A percentile compares a stretch with the other conserved stretches of the same genome.
Conservation (phyloP, 2,329 filamentous ascomycete genomes). For the Magnaporthiopsis rhizophila region DNA sequence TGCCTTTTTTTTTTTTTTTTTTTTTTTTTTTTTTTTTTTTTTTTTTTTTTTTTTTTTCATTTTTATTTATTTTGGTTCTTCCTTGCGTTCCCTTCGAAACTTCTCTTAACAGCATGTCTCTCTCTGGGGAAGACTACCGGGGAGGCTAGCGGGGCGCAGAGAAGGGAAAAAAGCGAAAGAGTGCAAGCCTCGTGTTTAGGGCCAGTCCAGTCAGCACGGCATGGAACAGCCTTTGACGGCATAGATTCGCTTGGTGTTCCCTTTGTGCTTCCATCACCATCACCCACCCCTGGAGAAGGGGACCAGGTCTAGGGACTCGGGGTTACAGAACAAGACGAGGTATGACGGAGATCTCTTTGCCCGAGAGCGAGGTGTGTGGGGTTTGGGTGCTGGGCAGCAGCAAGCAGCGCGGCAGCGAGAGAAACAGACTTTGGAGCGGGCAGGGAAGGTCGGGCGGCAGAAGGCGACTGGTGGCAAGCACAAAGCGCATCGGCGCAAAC, state of each 20-base stretch:
- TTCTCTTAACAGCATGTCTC: not conserved
- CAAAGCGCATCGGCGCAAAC: not conserved
- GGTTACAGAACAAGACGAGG: not conserved
- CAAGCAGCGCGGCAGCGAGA: not conserved
- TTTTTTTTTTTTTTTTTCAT: not conserved
- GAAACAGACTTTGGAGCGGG: not conserved
- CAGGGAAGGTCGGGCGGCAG: not conserved
- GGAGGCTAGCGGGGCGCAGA: not conserved
- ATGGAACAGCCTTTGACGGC: not conserved
- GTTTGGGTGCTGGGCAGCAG: too few relatives aligned
- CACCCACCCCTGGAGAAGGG: too few relatives aligned
- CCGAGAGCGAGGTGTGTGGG: not conserved
- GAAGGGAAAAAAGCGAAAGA: too few relatives aligned
- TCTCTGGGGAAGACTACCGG: not conserved
- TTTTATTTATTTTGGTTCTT: not conserved
- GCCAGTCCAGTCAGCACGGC: not conserved
- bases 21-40: not conserved
- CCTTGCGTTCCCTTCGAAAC: not conserved
- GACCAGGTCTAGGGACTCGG: not conserved
- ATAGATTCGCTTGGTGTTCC: not conserved
- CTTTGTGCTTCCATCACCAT: not conserved
- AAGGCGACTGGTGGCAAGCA: not conserved
- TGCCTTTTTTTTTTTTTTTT: too few relatives aligned
- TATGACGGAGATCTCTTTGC: not conserved
- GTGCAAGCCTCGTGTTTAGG: too few relatives aligned